Evolutionary conservation across 495 filamentous ascomycete genomes (phyloP).

Genomic region (Aspergillus affinis): DNA sequence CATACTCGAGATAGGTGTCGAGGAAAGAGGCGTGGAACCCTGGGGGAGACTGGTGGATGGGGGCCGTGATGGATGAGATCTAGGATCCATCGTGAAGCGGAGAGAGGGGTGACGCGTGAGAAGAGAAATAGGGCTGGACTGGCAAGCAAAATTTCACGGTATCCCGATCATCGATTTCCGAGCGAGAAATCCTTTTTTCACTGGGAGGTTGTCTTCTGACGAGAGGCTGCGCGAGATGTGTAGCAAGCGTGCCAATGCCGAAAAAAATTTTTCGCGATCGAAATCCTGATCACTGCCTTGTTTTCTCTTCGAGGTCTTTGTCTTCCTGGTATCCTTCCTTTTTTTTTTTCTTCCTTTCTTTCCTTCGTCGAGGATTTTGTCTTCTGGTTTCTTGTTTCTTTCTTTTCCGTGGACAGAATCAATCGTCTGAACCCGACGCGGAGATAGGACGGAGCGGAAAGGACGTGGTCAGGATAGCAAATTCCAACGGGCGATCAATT

Average conservation of each 20-base stretch:
- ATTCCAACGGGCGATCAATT: slow-evolving; percentile 9
- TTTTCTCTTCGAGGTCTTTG: slow-evolving; percentile 12
- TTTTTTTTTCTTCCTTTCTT: slow-evolving; percentile 15
- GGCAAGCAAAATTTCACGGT: slow-evolving; percentile 39
- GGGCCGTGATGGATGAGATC: slow-evolving; percentile 56
- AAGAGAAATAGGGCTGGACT: slow-evolving; percentile 27
- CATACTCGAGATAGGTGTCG: slow-evolving; percentile 48
- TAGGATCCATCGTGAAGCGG: slow-evolving; percentile 49
- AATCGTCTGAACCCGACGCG: slow-evolving; percentile 19
- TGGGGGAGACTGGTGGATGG: slow-evolving; percentile 59
- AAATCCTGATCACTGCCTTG: slow-evolving; percentile 16
- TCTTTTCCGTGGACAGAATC: slow-evolving; percentile 8
- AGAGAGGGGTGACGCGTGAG: slow-evolving; percentile 7
- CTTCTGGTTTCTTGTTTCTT: neutral
- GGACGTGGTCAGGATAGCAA: slow-evolving; percentile 12
- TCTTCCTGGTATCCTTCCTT: neutral
- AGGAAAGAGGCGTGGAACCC: slow-evolving; percentile 43
- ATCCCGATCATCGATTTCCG: slow-evolving; percentile 49
- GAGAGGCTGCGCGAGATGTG: slow-evolving; percentile 8
- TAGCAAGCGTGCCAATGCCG: slow-evolving; percentile 16
- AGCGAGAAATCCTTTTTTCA: slow-evolving; percentile 20
- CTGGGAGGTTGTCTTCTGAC: slow-evolving; percentile 21
- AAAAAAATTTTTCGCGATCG: neutral
- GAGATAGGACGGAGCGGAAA: slow-evolving; percentile 17
- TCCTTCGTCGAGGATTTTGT: slow-evolving; percentile 4